A percentile compares a stretch with the other conserved stretches of the same genome.
phyloP scores from a whole-genome alignment of 768 basidiomycete genomes.

The Lactarius sanguifluus region DNA sequence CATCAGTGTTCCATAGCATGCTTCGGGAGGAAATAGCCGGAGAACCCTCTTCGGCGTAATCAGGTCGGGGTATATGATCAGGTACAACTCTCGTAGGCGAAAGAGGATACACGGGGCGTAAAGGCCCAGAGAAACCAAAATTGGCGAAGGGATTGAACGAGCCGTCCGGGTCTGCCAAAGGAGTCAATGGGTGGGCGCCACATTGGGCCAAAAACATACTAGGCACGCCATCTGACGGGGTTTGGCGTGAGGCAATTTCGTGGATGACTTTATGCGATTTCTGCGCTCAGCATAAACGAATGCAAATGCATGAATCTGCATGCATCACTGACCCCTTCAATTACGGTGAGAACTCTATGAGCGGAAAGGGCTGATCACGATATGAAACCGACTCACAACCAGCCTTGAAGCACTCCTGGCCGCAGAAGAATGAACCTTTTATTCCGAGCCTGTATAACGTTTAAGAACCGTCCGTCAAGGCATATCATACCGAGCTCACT shows the following conservation, averaged over 20 bases:
- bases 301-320: conserved; percentile 29
- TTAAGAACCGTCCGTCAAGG: conserved; percentile 19
- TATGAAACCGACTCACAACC: conserved; percentile 62
- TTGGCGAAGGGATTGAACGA: conserved; percentile 78
- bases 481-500: conserved; percentile 49
- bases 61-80: conserved; percentile 80
- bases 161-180: conserved; percentile 49
- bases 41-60: conserved; percentile 78
- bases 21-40: neutral
- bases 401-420: conserved; percentile 94
- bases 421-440: conserved; percentile 85
- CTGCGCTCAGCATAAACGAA: conserved; percentile 39
- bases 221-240: conserved; percentile 33
- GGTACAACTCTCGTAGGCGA: conserved; percentile 76
- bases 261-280: conserved; percentile 83
- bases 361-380: conserved; percentile 21
- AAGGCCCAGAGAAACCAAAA: conserved; percentile 73
- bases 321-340: conserved; percentile 32
- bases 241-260: conserved; percentile 48
- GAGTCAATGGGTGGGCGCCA: conserved; percentile 12
- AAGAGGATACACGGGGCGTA: conserved; percentile 88
- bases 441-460: conserved; percentile 62
- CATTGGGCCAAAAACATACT: conserved; percentile 25
- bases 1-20: conserved; percentile 13
- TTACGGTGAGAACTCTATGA: conserved; percentile 6